Conservation (phyloP, 31 red algal genomes). For the Endocladia muricata region DNA sequence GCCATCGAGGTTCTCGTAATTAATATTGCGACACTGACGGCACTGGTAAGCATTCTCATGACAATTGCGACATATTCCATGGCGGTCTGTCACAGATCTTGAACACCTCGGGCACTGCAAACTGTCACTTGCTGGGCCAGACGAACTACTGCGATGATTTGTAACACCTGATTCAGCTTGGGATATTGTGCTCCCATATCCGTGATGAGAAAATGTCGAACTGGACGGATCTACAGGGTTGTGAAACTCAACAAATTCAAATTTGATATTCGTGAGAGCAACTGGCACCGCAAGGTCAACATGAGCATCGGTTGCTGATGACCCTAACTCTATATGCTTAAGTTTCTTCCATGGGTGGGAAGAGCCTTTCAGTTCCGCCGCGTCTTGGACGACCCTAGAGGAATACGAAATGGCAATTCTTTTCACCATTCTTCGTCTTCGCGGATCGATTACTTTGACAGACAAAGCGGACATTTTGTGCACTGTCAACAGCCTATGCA, state of each 20-base stretch:
- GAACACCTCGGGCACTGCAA: slow-evolving; percentile 88
- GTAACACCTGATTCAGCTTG: neutral
- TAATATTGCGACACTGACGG: slow-evolving; percentile 92
- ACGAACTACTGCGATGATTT: neutral
- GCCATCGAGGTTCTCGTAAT: slow-evolving; percentile 93
- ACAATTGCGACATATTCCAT: slow-evolving; percentile 90
- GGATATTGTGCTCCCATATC: no score
- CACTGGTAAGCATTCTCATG: slow-evolving; percentile 97
- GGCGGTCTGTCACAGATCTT: slow-evolving; percentile 73
- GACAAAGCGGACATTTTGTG: slow-evolving; percentile 57
- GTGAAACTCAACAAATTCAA: slow-evolving; percentile 73
- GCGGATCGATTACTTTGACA: slow-evolving; percentile 68
- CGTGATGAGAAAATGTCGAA: no score
- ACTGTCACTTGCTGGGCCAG: slow-evolving; percentile 16
- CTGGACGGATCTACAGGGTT: slow-evolving; percentile 2
- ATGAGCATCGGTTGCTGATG: slow-evolving; percentile 37
- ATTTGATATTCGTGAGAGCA: slow-evolving; percentile 66
- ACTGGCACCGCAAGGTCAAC: slow-evolving; percentile 62
- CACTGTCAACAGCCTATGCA: slow-evolving; percentile 50
- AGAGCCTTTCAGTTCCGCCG: slow-evolving; percentile 66
- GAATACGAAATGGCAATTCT: slow-evolving; percentile 67
- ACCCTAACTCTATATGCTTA: slow-evolving; percentile 24
- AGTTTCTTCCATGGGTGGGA: slow-evolving; percentile 70
- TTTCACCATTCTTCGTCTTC: slow-evolving; percentile 53
- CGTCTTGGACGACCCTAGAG: slow-evolving; percentile 50